phyloP scores from a whole-genome alignment of 768 basidiomycete genomes.

The Lactifluus echinatus region DNA sequence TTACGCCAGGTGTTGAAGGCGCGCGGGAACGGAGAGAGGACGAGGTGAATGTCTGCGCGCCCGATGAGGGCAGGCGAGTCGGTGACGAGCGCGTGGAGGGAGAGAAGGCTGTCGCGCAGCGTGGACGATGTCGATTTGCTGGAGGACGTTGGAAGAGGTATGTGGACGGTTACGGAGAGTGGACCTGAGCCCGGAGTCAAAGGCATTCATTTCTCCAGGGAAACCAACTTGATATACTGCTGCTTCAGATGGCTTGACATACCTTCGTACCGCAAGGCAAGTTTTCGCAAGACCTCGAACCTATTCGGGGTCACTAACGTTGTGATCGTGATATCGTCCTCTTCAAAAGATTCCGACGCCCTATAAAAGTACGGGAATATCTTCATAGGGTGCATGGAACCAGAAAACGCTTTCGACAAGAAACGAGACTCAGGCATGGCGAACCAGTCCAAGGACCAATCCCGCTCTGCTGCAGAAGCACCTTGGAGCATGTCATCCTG shows the following conservation, averaged over 20 bases:
- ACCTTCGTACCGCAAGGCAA: slow-evolving; percentile 79
- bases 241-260: slow-evolving; percentile 16
- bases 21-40: slow-evolving; percentile 56
- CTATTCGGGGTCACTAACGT: slow-evolving; percentile 78
- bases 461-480: slow-evolving; percentile 1
- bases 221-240: too few relatives aligned
- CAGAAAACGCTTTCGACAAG: slow-evolving; percentile 61
- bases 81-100: slow-evolving; percentile 57
- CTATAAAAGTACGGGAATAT: slow-evolving; percentile 79
- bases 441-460: slow-evolving; percentile 3
- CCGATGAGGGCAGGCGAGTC: slow-evolving; percentile 55
- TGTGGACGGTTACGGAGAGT: slow-evolving; percentile 76
- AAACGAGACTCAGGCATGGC: slow-evolving; percentile 26
- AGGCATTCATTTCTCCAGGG: too few relatives aligned
- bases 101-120: slow-evolving; percentile 41
- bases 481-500: not conserved
- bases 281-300: slow-evolving; percentile 58
- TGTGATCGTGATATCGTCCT: slow-evolving; percentile 73
- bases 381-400: slow-evolving; percentile 62
- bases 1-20: slow-evolving; percentile 86
- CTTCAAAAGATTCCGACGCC: slow-evolving; percentile 45
- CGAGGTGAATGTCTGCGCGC: slow-evolving; percentile 79
- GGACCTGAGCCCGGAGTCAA: slow-evolving; percentile 49
- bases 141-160: slow-evolving; percentile 40
- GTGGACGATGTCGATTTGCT: slow-evolving; percentile 26